Percentiles rank a stretch among this genome's conserved stretches.
These are phyloP conservation scores for Gentiana dahurica DNA, from an alignment of 257 asterid species.

Conservation along the genomic window DNA sequence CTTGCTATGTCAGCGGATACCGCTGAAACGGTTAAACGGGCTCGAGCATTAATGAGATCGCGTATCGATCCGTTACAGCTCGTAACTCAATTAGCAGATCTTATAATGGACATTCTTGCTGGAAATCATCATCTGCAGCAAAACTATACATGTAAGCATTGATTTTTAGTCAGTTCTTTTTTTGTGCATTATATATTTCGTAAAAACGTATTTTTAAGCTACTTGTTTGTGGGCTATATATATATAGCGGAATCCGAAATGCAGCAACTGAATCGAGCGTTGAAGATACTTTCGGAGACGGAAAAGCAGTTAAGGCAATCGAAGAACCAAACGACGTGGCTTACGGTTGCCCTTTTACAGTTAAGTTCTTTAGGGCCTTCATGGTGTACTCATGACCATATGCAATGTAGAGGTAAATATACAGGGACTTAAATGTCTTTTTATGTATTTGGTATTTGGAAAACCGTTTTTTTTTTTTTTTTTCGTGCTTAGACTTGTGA, in stretches of 20 bases:
- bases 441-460: slow-evolving; percentile 2
- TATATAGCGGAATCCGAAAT: slow-evolving; percentile 55
- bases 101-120: slow-evolving; percentile 81
- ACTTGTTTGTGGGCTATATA: slow-evolving; percentile 2
- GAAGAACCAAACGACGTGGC: slow-evolving; percentile 77
- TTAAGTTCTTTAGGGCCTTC: slow-evolving; percentile 47
- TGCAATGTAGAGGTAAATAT: slow-evolving; percentile 48
- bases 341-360: slow-evolving; percentile 72
- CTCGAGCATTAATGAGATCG: slow-evolving; percentile 73
- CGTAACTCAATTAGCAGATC: slow-evolving; percentile 75
- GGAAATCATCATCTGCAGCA: slow-evolving; percentile 56
- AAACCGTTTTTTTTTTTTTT: neutral
- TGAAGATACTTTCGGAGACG: slow-evolving; percentile 70
- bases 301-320: slow-evolving; percentile 74
- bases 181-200: neutral
- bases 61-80: slow-evolving; percentile 88
- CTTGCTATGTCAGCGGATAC: slow-evolving; percentile 85
- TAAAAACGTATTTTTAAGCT: neutral
- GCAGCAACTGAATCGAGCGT: slow-evolving; percentile 69
- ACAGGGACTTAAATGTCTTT: neutral
- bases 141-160: slow-evolving; percentile 44
- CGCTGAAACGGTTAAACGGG: slow-evolving; percentile 64
- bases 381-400: slow-evolving; percentile 20
- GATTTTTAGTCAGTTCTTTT: neutral
- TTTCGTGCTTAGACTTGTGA: slow-evolving; percentile 2